A percentile compares a stretch with the other conserved stretches of the same genome.
phyloP scores from a whole-genome alignment of 2,329 filamentous ascomycete species.

The Fonsecaea multimorphosa region DNA sequence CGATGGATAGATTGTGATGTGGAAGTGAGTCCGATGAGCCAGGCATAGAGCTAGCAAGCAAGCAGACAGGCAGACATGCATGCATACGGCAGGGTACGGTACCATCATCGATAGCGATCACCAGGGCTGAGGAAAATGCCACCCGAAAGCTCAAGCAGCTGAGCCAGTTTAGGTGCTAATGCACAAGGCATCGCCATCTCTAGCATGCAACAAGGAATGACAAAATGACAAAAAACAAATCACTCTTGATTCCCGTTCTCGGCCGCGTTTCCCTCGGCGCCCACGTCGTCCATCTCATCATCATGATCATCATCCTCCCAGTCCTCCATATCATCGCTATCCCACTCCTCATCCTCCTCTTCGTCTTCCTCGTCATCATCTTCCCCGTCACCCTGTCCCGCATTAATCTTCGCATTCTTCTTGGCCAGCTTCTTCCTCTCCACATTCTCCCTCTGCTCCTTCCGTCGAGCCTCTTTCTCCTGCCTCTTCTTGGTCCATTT shows the following conservation, averaged over 20 bases:
- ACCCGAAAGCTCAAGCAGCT: background rate
- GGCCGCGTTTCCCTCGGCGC: constrained; percentile 31
- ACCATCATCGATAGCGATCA: background rate
- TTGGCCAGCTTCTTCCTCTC: constrained; percentile 78
- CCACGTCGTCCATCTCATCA: constrained; percentile 40
- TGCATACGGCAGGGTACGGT: background rate
- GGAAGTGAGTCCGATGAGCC: background rate
- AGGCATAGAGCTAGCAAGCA: background rate
- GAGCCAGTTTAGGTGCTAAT: background rate
- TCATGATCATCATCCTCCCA: too few species aligned
- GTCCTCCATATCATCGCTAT: constrained; percentile 54
- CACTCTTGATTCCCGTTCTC: constrained; percentile 49
- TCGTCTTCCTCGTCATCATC: constrained; percentile 60
- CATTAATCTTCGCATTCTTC: constrained; percentile 53
- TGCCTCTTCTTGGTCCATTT: constrained; percentile 78
- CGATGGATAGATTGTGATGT: background rate
- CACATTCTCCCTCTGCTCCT: constrained; percentile 86
- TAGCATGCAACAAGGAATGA: too few species aligned
- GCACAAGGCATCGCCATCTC: background rate
- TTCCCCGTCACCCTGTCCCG: constrained; percentile 53
- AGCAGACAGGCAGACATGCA: background rate
- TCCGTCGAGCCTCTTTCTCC: constrained; percentile 81
- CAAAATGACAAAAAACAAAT: constrained; percentile 19
- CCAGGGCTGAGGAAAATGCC: background rate
- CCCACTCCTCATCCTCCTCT: constrained; percentile 53